These are phyloP conservation scores for Cladorrhinum sp. DNA, from an alignment of 2,329 filamentous ascomycete species.

Conservation along the genomic window DNA sequence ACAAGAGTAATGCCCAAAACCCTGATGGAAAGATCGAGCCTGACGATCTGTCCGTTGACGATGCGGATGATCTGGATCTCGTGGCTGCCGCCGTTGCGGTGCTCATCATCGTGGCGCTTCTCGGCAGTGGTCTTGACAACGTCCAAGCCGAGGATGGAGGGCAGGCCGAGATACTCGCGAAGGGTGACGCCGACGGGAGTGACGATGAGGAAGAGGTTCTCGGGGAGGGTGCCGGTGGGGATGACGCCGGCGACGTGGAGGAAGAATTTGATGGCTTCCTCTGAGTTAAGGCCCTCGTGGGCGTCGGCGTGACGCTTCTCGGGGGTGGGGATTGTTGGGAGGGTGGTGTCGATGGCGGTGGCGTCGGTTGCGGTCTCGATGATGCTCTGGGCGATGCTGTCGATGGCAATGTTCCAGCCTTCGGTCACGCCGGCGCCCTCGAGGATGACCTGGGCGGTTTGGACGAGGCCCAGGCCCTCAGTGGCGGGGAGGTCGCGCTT, in stretches of 20 bases:
- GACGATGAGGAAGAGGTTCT: background rate
- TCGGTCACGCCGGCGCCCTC: background rate
- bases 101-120: background rate
- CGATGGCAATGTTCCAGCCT: background rate
- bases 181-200: background rate
- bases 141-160: background rate
- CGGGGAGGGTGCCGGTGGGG: background rate
- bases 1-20: background rate
- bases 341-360: background rate
- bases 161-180: background rate
- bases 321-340: background rate
- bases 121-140: background rate
- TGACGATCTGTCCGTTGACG: background rate
- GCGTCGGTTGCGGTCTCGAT: background rate
- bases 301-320: background rate
- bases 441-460: background rate
- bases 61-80: background rate
- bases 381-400: background rate
- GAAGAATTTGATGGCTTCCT: background rate
- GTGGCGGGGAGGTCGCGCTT: background rate
- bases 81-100: background rate
- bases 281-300: background rate
- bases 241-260: background rate
- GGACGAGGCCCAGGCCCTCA: background rate
- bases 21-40: background rate